Percentiles rank a stretch among this genome's conserved stretches.
Conservation (phyloP, 768 basidiomycete species). For the Mrakia blollopis region DNA sequence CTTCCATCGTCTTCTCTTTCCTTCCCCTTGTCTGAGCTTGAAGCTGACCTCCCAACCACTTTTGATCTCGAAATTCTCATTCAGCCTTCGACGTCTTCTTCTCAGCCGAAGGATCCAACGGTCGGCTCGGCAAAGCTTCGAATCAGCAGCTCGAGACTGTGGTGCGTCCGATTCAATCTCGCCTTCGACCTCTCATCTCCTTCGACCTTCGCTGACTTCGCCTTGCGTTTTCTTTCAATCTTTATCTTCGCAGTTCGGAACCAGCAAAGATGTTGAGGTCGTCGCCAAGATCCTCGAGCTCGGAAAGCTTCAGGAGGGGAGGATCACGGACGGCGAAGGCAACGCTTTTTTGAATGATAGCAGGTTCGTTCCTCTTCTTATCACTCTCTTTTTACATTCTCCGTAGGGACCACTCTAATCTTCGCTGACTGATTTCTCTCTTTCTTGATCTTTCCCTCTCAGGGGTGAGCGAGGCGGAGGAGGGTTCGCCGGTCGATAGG, state of each 20-base stretch:
- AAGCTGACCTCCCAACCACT: not conserved
- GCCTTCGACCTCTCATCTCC: not conserved
- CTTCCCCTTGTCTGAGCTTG: not conserved
- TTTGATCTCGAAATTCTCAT: not conserved
- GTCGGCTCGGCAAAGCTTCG: slow-evolving; percentile 65
- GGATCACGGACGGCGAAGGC: slow-evolving; percentile 4
- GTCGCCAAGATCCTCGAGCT: slow-evolving; percentile 23
- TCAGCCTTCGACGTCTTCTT: slow-evolving; percentile 67
- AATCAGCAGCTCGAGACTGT: slow-evolving; percentile 73
- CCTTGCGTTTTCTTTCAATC: not conserved
- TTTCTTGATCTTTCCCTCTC: not conserved
- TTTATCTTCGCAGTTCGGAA: not conserved
- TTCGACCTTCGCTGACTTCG: not conserved
- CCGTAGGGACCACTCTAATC: not conserved
- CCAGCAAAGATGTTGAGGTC: slow-evolving; percentile 4
- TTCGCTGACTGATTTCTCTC: not conserved
- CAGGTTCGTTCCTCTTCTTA: not conserved
- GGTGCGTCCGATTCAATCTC: not conserved
- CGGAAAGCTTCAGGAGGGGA: slow-evolving; percentile 29
- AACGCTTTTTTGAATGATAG: slow-evolving; percentile 1
- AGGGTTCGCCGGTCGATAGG: too few species aligned
- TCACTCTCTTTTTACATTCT: not conserved
- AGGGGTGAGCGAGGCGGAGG: too few species aligned
- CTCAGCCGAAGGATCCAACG: slow-evolving; percentile 72
- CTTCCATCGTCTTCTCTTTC: not conserved